These are phyloP conservation scores for Beta corolliflora DNA, from an alignment of 179 eudicot species.

Conservation along the genomic window DNA sequence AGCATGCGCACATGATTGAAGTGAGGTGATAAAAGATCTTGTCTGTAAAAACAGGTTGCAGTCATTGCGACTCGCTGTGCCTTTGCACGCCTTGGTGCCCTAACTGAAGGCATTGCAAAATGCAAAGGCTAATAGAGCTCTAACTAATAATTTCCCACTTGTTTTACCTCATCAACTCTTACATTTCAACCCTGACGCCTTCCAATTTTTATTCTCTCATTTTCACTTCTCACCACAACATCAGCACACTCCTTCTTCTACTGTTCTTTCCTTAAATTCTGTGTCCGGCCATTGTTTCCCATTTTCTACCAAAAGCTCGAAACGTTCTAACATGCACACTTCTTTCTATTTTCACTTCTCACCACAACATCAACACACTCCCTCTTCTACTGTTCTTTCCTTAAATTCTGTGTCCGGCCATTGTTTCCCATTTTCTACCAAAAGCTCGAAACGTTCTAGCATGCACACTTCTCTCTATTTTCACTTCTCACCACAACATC, in stretches of 20 bases:
- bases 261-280: background rate
- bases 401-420: no score
- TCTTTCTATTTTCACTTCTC: background rate
- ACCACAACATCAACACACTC: background rate
- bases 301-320: no score
- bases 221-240: background rate
- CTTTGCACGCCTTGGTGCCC: no score
- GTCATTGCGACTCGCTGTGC: no score
- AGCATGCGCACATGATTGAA: no score
- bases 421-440: background rate
- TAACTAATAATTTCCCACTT: background rate
- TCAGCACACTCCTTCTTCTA: background rate
- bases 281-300: no score
- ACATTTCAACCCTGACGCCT: background rate
- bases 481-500: background rate
- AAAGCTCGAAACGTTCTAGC: no score
- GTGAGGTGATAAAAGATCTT: no score
- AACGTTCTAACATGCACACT: no score
- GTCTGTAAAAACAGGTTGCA: no score
- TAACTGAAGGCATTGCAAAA: no score
- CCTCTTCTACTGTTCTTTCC: background rate
- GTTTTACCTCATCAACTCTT: background rate
- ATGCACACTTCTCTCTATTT: background rate
- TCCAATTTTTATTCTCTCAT: background rate
- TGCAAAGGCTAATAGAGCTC: background rate